A percentile compares a stretch with the other conserved stretches of the same genome.
Evolutionary conservation across 2,329 filamentous ascomycete species (phyloP).

Genomic region (Colletotrichum ledebouriae): DNA sequence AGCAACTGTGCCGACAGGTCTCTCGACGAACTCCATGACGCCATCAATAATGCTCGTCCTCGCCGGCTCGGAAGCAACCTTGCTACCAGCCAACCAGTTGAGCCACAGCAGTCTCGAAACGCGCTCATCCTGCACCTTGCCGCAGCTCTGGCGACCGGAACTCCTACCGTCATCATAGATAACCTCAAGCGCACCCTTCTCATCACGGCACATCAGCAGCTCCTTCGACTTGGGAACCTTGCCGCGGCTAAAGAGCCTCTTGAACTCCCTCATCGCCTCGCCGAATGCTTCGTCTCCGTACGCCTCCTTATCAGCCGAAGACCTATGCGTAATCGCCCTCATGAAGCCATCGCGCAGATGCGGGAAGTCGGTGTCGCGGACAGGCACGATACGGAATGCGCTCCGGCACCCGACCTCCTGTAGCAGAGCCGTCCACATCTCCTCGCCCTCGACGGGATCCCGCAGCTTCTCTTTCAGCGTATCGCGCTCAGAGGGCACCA

Average conservation of each 20-base stretch:
- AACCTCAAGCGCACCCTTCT: slow-evolving; percentile 74
- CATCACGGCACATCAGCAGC: slow-evolving; percentile 78
- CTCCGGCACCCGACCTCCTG: slow-evolving; percentile 77
- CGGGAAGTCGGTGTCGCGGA: slow-evolving; percentile 93
- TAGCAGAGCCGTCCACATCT: slow-evolving; percentile 81
- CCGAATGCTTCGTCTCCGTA: slow-evolving; percentile 83
- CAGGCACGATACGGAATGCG: slow-evolving; percentile 86
- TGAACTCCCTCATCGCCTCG: slow-evolving; percentile 80
- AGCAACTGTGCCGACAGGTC: slow-evolving; percentile 89
- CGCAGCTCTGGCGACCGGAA: slow-evolving; percentile 69
- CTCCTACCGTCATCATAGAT: slow-evolving; percentile 71
- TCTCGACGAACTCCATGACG: slow-evolving; percentile 86
- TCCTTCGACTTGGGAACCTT: slow-evolving; percentile 86
- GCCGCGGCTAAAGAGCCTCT: slow-evolving; percentile 82
- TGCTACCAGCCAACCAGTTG: slow-evolving; percentile 88
- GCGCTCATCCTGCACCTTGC: slow-evolving; percentile 81
- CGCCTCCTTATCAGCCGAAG: slow-evolving; percentile 66
- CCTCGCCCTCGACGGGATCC: slow-evolving; percentile 76
- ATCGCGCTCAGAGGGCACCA: slow-evolving; percentile 86
- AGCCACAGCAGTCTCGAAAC: slow-evolving; percentile 88
- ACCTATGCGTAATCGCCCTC: slow-evolving; percentile 82
- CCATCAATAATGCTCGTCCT: slow-evolving; percentile 88
- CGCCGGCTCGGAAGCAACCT: slow-evolving; percentile 86
- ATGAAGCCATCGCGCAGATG: slow-evolving; percentile 94
- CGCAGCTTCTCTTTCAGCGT: slow-evolving; percentile 77